Conservation (phyloP, 2,329 filamentous ascomycete genomes). For the Trichoderma atroviride region DNA sequence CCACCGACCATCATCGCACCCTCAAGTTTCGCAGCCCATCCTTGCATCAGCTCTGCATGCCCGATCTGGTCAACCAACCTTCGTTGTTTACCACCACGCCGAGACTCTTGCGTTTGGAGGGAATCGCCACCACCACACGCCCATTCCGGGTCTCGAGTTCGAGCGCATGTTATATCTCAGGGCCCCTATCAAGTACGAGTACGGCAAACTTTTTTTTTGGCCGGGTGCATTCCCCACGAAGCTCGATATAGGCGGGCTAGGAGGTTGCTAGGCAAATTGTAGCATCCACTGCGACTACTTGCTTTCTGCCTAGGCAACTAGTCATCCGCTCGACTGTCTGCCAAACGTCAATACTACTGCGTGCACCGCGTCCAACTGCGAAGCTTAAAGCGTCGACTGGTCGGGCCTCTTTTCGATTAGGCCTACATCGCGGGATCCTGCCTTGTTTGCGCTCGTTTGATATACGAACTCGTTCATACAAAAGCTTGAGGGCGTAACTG, state of each 20-base stretch:
- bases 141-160: background rate
- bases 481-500: conserved; percentile 31
- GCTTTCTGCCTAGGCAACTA: conserved; percentile 28
- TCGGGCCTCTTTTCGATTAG: background rate
- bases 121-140: background rate
- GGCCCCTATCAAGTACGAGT: conserved; percentile 3
- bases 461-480: background rate
- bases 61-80: background rate
- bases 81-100: conserved; percentile 16
- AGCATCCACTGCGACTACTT: conserved; percentile 31
- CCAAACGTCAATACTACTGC: background rate
- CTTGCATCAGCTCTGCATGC: background rate
- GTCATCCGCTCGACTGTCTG: background rate
- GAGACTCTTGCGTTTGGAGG: background rate
- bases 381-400: background rate
- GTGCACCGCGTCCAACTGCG: conserved; percentile 2
- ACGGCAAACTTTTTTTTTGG: conserved; percentile 1
- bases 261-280: conserved; percentile 39
- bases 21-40: background rate
- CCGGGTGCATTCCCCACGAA: conserved; percentile 2
- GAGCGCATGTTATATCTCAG: conserved; percentile 19
- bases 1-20: conserved; percentile 25
- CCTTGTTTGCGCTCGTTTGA: background rate
- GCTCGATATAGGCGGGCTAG: conserved; percentile 39
- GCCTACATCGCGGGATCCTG: background rate